These are phyloP conservation scores for Podaxis sp. DNA, from an alignment of 768 basidiomycete genomes.

Conservation along the genomic window DNA sequence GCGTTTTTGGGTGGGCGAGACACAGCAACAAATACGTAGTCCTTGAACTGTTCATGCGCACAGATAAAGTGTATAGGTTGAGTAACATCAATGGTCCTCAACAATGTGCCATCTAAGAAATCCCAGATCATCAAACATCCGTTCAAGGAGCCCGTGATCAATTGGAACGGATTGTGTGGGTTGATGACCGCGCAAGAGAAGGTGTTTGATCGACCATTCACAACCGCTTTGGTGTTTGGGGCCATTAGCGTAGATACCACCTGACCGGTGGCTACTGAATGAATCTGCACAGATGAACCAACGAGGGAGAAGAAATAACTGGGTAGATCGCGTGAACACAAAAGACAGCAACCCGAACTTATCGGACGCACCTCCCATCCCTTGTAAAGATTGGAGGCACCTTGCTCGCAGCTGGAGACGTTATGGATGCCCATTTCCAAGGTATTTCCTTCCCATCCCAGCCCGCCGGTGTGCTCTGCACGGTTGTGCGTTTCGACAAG, in stretches of 20 bases:
- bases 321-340: constrained; percentile 8
- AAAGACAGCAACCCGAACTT: neutral
- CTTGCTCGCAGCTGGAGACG: constrained; percentile 62
- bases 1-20: constrained; percentile 48
- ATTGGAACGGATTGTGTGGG: constrained; percentile 85
- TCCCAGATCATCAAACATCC: constrained; percentile 93
- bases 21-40: constrained; percentile 67
- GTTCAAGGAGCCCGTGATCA: constrained; percentile 82
- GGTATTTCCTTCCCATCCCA: constrained; percentile 29
- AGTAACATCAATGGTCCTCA: constrained; percentile 70
- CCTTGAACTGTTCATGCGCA: constrained; percentile 66
- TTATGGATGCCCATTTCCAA: constrained; percentile 73
- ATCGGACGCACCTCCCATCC: constrained; percentile 69
- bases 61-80: constrained; percentile 73
- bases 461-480: constrained; percentile 15
- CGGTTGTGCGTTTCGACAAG: constrained; percentile 14
- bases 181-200: constrained; percentile 77
- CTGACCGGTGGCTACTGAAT: constrained; percentile 75
- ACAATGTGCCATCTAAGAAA: constrained; percentile 77
- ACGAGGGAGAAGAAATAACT: constrained; percentile 91
- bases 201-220: constrained; percentile 38
- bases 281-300: constrained; percentile 80
- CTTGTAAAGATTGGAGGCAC: constrained; percentile 80
- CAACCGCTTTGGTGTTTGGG: constrained; percentile 33
- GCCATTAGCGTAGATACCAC: constrained; percentile 80